Evolutionary conservation across 1,284 basidiomycete species (phyloP).

Genomic region (Ganoderma multipileum): DNA sequence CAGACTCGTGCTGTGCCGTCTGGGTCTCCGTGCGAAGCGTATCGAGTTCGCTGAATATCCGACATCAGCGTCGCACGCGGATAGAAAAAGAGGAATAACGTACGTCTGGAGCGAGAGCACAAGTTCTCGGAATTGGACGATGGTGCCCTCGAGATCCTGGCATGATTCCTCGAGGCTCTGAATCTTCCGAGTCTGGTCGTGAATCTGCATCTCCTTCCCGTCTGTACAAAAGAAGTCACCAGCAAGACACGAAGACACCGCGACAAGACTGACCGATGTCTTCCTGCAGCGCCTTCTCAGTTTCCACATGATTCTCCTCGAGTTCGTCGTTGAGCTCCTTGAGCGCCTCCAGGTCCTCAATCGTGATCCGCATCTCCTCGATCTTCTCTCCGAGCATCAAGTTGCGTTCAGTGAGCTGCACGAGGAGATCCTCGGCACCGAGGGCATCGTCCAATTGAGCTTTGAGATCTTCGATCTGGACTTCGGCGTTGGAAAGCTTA

Average conservation of each 20-base stretch:
- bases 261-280: conserved; percentile 72
- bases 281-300: conserved; percentile 91
- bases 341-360: conserved; percentile 95
- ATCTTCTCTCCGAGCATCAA: conserved; percentile 94
- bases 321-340: conserved; percentile 97
- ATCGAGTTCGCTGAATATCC: conserved; percentile 76
- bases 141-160: conserved; percentile 87
- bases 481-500: conserved; percentile 86
- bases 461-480: conserved; percentile 94
- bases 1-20: conserved; percentile 83
- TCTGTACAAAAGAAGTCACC: conserved; percentile 51
- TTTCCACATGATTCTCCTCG: conserved; percentile 95
- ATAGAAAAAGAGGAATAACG: conserved; percentile 27
- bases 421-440: conserved; percentile 95
- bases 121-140: conserved; percentile 90
- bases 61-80: neutral
- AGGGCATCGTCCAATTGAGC: conserved; percentile 94
- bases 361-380: conserved; percentile 94
- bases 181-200: conserved; percentile 71
- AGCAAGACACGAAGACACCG: neutral
- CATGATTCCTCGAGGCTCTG: conserved; percentile 79
- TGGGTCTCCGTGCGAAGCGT: conserved; percentile 83
- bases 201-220: conserved; percentile 71
- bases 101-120: conserved; percentile 85
- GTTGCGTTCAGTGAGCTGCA: conserved; percentile 95